A percentile compares a stretch with the other conserved stretches of the same genome.
Conservation (phyloP, 2,329 filamentous ascomycete genomes). For the Clarireedia hainanense region DNA sequence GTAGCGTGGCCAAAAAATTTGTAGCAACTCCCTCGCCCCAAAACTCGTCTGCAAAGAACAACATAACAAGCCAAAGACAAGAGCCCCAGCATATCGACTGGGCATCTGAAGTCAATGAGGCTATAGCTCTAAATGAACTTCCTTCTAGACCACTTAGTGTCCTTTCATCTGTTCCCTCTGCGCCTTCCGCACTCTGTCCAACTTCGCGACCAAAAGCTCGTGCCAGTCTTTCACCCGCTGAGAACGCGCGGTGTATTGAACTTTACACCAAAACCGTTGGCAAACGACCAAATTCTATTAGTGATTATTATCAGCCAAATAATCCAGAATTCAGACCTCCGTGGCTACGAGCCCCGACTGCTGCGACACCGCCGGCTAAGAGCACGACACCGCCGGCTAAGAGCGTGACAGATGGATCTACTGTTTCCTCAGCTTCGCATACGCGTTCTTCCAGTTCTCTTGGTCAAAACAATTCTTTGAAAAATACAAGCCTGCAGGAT, state of each 20-base stretch:
- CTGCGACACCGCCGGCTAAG: background rate
- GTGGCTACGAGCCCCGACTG: background rate
- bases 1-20: background rate
- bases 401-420: background rate
- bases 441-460: background rate
- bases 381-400: background rate
- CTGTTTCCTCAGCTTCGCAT: background rate
- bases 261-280: slow-evolving; percentile 13
- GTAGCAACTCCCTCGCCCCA: no score
- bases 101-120: slow-evolving; percentile 12
- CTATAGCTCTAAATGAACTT: background rate
- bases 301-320: slow-evolving; percentile 20
- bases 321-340: slow-evolving; percentile 11
- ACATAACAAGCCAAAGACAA: slow-evolving; percentile 1
- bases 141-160: no score
- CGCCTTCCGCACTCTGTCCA: background rate
- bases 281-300: slow-evolving; percentile 4
- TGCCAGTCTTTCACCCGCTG: background rate
- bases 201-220: background rate
- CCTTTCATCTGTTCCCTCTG: background rate
- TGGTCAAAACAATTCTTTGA: background rate
- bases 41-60: background rate
- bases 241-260: slow-evolving; percentile 4
- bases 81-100: slow-evolving; percentile 10
- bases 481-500: no score